Evolutionary conservation across 2,329 filamentous ascomycete species (phyloP).

Genomic region (Hirsutella thompsonii): DNA sequence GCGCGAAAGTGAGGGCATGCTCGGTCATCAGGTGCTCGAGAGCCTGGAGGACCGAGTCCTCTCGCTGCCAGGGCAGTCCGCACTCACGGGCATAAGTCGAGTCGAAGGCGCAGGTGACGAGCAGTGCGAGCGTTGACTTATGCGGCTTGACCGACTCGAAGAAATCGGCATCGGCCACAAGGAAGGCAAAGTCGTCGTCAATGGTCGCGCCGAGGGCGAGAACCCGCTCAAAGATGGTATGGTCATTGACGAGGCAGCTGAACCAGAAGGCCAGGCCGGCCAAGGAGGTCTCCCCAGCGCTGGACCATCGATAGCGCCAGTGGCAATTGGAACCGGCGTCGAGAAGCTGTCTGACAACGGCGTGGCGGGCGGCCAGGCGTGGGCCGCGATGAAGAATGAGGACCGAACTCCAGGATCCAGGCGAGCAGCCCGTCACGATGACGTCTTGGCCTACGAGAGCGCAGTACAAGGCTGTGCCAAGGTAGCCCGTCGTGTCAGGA

Average conservation of each 20-base stretch:
- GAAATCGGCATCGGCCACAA: conserved; percentile 7
- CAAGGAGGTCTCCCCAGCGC: conserved; percentile 8
- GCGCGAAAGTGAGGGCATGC: conserved; percentile 4
- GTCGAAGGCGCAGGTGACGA: neutral
- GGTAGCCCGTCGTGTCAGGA: conserved; percentile 9
- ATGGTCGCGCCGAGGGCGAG: conserved; percentile 7
- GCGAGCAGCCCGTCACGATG: conserved; percentile 7
- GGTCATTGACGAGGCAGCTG: conserved; percentile 10
- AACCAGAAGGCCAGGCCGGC: conserved; percentile 14
- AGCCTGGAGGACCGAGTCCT: neutral
- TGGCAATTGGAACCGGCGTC: conserved; percentile 9
- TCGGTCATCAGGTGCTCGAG: conserved; percentile 7
- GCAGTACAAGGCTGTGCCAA: conserved; percentile 20
- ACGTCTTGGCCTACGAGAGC: conserved; percentile 18
- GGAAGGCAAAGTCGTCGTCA: conserved; percentile 7
- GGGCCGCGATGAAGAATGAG: conserved; percentile 8
- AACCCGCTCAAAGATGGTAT: conserved; percentile 11
- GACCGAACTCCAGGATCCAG: conserved; percentile 10
- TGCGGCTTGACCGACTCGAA: conserved; percentile 3
- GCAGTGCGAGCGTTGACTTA: conserved; percentile 1
- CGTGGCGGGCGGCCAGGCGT: conserved; percentile 5
- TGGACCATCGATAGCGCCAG: conserved; percentile 8
- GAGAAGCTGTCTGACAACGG: conserved; percentile 12
- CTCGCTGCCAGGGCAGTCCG: neutral
- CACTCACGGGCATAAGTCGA: neutral